Evolutionary conservation across 805 yeast genomes (phyloP).

Genomic region (Starmerella stellata): DNA sequence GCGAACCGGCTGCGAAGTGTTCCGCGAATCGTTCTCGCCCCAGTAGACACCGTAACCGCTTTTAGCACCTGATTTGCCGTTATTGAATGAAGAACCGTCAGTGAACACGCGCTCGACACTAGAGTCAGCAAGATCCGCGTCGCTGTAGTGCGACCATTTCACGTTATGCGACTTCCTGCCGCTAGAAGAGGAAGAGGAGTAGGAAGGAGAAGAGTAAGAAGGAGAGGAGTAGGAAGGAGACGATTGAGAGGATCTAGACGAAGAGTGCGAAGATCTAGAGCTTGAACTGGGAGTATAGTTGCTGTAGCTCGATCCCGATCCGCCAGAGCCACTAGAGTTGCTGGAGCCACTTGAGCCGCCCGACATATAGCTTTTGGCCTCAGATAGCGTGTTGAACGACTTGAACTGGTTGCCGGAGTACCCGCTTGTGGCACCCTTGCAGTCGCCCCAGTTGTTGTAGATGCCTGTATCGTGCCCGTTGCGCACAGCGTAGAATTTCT

Average conservation of each 20-base stretch:
- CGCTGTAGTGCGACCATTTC: too few relatives aligned
- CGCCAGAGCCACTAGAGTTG: neutral
- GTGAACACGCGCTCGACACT: neutral
- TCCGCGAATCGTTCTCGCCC: neutral
- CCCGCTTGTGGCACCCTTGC: constrained; percentile 32
- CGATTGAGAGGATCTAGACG: neutral
- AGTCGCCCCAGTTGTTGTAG: constrained; percentile 38
- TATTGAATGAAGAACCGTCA: neutral
- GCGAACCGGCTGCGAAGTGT: neutral
- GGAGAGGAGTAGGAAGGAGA: neutral
- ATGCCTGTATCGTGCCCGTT: constrained; percentile 41
- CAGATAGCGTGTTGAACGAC: constrained; percentile 31
- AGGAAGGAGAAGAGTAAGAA: too few relatives aligned
- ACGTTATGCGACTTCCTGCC: too few relatives aligned
- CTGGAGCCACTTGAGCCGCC: neutral
- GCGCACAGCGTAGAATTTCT: constrained; percentile 35
- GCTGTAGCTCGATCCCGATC: neutral
- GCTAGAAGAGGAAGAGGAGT: too few relatives aligned
- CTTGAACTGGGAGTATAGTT: neutral
- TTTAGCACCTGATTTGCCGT: neutral
- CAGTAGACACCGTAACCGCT: constrained; percentile 1
- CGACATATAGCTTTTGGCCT: constrained; percentile 29
- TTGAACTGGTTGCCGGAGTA: constrained; percentile 39
- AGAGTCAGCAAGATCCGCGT: too few relatives aligned
- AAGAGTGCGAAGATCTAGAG: neutral